Conservation (phyloP, 2,329 filamentous ascomycete genomes). For the Colletotrichum trifolii region DNA sequence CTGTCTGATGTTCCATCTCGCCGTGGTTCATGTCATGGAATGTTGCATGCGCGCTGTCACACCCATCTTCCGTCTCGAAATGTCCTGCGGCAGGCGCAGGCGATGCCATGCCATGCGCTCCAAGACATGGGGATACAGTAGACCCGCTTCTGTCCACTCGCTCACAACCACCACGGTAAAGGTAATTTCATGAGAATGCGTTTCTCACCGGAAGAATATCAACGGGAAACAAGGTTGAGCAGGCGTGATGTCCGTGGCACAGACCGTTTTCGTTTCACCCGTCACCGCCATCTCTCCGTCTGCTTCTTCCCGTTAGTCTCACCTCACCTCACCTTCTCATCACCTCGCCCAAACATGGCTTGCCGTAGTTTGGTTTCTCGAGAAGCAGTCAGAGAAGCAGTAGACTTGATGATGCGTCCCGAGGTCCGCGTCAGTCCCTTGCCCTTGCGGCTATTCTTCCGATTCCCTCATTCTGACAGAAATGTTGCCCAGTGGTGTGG, state of each 20-base stretch:
- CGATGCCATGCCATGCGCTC: slow-evolving; percentile 2
- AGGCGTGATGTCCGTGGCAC: slow-evolving; percentile 28
- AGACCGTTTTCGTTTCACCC: slow-evolving; percentile 33
- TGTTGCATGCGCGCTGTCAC: slow-evolving; percentile 27
- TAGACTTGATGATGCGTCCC: not conserved
- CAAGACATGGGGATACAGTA: slow-evolving; percentile 10
- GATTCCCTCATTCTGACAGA: slow-evolving; percentile 16
- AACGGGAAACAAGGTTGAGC: slow-evolving; percentile 18
- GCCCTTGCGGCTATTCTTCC: slow-evolving; percentile 8
- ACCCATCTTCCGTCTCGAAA: not conserved
- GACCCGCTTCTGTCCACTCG: not conserved
- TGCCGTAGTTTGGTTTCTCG: slow-evolving; percentile 9
- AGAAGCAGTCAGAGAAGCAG: slow-evolving; percentile 3
- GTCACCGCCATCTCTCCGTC: slow-evolving; percentile 21
- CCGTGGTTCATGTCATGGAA: slow-evolving; percentile 30
- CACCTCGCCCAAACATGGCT: slow-evolving; percentile 15
- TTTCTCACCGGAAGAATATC: not conserved
- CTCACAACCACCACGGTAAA: not conserved
- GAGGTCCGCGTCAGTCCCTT: not conserved
- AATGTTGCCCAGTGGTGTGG: slow-evolving; percentile 2
- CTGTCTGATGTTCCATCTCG: slow-evolving; percentile 27
- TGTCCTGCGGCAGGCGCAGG: not conserved
- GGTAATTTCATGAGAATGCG: not conserved
- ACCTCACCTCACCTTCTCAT: not conserved
- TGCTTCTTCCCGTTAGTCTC: slow-evolving; percentile 14